phyloP scores from a whole-genome alignment of 2,329 filamentous ascomycete species.

The Verticillium albo-atrum region DNA sequence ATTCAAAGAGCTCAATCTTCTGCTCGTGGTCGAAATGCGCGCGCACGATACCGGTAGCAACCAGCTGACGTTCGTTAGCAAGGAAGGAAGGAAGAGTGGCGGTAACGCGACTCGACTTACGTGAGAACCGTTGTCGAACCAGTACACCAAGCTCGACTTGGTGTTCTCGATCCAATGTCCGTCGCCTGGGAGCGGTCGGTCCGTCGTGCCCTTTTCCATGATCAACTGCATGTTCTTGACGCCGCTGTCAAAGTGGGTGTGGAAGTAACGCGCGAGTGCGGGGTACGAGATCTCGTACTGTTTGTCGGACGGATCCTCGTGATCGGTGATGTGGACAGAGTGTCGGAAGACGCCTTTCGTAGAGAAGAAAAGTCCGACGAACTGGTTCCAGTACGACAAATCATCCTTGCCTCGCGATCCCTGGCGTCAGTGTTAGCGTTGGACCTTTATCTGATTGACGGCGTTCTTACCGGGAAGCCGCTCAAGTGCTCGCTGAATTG shows the following conservation, averaged over 20 bases:
- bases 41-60: slow-evolving; percentile 71
- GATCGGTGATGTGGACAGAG: slow-evolving; percentile 53
- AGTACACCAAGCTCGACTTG: slow-evolving; percentile 80
- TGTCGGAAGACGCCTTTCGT: slow-evolving; percentile 72
- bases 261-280: slow-evolving; percentile 82
- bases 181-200: slow-evolving; percentile 54
- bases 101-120: slow-evolving; percentile 44
- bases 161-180: slow-evolving; percentile 71
- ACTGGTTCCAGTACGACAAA: slow-evolving; percentile 71
- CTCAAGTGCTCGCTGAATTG: slow-evolving; percentile 61
- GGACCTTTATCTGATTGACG: neutral
- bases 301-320: slow-evolving; percentile 61
- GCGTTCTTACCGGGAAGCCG: slow-evolving; percentile 41
- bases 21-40: slow-evolving; percentile 76
- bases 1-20: slow-evolving; percentile 81
- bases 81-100: neutral
- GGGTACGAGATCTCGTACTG: slow-evolving; percentile 82
- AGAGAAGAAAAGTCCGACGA: slow-evolving; percentile 80
- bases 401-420: slow-evolving; percentile 60
- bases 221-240: slow-evolving; percentile 83
- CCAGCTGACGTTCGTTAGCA: slow-evolving; percentile 49
- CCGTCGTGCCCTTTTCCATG: slow-evolving; percentile 61
- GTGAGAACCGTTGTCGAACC: slow-evolving; percentile 79
- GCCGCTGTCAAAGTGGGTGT: slow-evolving; percentile 82
- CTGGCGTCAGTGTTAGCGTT: slow-evolving; percentile 22